Percentiles rank a stretch among this genome's conserved stretches.
Conservation (phyloP, 441 rosid genomes). For the Euphorbia neoarborescens region DNA sequence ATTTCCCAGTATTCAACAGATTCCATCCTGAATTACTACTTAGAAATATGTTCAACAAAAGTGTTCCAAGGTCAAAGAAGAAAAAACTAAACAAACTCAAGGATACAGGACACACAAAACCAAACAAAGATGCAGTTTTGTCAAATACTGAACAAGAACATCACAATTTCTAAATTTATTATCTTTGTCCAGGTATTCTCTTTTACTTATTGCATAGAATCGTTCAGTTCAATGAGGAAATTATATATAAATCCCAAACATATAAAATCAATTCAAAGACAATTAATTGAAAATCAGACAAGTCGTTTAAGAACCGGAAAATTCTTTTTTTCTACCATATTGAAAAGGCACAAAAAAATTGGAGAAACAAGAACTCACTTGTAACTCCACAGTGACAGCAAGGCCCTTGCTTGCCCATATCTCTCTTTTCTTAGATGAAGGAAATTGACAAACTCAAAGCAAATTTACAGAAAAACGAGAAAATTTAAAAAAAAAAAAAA, state of each 20-base stretch:
- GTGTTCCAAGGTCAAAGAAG: conserved; percentile 27
- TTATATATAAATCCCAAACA: conserved; percentile 19
- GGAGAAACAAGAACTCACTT: conserved; percentile 97
- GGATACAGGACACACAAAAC: conserved; percentile 14
- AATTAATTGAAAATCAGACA: conserved; percentile 9
- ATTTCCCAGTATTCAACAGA: conserved; percentile 23
- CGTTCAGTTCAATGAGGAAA: conserved; percentile 20
- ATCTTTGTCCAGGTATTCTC: conserved; percentile 23
- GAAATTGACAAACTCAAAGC: conserved; percentile 21
- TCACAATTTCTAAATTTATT: conserved; percentile 22
- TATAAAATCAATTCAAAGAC: conserved; percentile 12
- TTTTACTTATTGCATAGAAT: conserved; percentile 21
- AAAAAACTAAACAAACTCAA: conserved; percentile 22
- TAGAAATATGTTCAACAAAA: conserved; percentile 18
- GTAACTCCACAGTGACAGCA: conserved; percentile 99
- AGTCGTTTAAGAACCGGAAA: conserved; percentile 11
- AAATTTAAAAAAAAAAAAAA: not conserved
- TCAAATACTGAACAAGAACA: conserved; percentile 26
- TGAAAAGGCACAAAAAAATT: conserved; percentile 15
- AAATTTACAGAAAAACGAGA: conserved; percentile 17
- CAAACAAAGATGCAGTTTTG: conserved; percentile 19
- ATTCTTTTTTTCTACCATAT: not conserved
- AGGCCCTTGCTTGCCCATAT: conserved; percentile 99
- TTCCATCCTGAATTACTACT: conserved; percentile 22
- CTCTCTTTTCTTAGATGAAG: conserved; percentile 25